A percentile compares a stretch with the other conserved stretches of the same genome.
Conservation (phyloP, 768 basidiomycete genomes). For the Leucocoprinus leucothites region DNA sequence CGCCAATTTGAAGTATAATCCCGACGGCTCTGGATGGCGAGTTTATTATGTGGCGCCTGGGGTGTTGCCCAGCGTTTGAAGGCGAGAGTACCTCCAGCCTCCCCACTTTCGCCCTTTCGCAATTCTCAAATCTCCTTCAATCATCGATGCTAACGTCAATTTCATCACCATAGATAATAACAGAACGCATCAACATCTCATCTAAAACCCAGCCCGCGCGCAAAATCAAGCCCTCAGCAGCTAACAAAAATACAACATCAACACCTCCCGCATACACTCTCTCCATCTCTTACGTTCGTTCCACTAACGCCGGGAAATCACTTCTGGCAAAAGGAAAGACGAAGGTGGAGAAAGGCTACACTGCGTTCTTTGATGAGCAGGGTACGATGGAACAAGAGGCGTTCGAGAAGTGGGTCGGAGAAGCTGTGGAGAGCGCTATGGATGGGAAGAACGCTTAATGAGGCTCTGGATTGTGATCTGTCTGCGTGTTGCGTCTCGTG, state of each 20-base stretch:
- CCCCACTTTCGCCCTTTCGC: too few species aligned
- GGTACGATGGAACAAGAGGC: conserved; percentile 74
- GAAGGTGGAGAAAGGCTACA: conserved; percentile 54
- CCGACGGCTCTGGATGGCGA: too few species aligned
- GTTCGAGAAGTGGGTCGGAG: conserved; percentile 79
- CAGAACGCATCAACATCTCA: conserved; percentile 80
- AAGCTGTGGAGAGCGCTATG: conserved; percentile 69
- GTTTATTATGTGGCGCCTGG: too few species aligned
- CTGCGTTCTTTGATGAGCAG: conserved; percentile 76
- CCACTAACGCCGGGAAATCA: conserved; percentile 83
- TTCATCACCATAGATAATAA: conserved; percentile 63
- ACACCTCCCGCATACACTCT: conserved; percentile 66
- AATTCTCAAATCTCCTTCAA: too few species aligned
- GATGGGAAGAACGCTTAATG: conserved; percentile 54
- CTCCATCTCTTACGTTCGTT: conserved; percentile 67
- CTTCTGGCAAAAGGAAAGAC: conserved; percentile 71
- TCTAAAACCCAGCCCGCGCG: conserved; percentile 60
- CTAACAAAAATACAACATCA: conserved; percentile 19
- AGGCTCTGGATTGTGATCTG: neutral
- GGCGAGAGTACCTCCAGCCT: too few species aligned
- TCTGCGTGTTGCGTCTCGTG: too few species aligned
- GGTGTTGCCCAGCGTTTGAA: too few species aligned
- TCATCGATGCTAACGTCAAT: too few species aligned
- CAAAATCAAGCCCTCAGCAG: conserved; percentile 26
- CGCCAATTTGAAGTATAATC: too few species aligned